A percentile compares a stretch with the other conserved stretches of the same genome.
Evolutionary conservation across 495 filamentous ascomycete genomes (phyloP).

Genomic region (Penicillium angulare): DNA sequence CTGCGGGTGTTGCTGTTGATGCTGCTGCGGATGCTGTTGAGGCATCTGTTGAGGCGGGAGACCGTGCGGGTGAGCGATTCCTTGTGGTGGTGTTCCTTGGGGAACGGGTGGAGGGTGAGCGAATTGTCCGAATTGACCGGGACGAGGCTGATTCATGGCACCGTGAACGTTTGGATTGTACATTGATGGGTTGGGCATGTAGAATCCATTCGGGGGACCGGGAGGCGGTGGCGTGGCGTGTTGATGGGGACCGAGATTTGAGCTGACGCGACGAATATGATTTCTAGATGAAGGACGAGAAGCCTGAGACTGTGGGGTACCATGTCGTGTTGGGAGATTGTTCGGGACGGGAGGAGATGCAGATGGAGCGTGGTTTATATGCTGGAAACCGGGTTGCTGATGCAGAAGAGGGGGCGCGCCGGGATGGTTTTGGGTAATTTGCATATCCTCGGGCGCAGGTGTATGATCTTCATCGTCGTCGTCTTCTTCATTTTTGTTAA

Average conservation of each 20-base stretch:
- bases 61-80: conserved; percentile 30
- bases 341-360: conserved; percentile 88
- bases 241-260: conserved; percentile 66
- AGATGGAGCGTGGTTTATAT: conserved; percentile 83
- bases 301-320: conserved; percentile 76
- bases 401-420: conserved; percentile 75
- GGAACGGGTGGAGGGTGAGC: conserved; percentile 40
- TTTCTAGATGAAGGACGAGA: conserved; percentile 84
- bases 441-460: conserved; percentile 61
- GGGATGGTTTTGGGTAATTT: conserved; percentile 44
- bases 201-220: conserved; percentile 71
- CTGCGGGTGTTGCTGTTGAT: conserved; percentile 28
- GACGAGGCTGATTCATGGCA: conserved; percentile 40
- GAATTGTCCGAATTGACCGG: conserved; percentile 48
- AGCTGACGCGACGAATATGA: conserved; percentile 70
- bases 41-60: conserved; percentile 34
- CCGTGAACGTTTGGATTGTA: conserved; percentile 69
- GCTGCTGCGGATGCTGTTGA: too few species aligned
- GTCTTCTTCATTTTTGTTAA: conserved; percentile 79
- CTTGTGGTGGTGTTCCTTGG: conserved; percentile 27
- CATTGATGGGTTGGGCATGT: conserved; percentile 81
- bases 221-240: conserved; percentile 59
- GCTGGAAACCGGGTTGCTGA: conserved; percentile 69
- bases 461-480: conserved; percentile 81
- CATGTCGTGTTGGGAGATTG: conserved; percentile 69